Evolutionary conservation across 2,329 filamentous ascomycete genomes (phyloP), one percentile per base, ranked within the genome.

Genomic region (Verticillium zaregamsianum): DNA sequence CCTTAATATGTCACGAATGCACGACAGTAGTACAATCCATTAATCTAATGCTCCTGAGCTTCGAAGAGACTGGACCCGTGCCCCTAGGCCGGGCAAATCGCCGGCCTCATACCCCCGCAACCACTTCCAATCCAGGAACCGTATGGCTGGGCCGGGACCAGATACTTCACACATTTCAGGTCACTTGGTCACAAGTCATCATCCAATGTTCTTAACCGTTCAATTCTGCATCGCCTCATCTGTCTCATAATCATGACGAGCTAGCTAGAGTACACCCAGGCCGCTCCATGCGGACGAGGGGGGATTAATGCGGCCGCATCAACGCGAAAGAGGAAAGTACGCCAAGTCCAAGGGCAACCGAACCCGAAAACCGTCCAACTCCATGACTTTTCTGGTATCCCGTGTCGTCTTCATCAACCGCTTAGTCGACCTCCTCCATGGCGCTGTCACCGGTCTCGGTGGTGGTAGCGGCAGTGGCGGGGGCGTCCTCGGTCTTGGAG

Each of bases 401-500:
- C 71, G 65, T 72, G 71, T 69, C 28, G 28, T 66, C 25, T 25
- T 64, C 59, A 66, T 64, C 63, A 64, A 64, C 55, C 63, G 67
- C 73, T 84, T 96, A 99, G 87, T 99, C 95, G 77, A 99, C 95
- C 88, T 99, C 95, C 89, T 99, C 95, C 95, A 99, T 99, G 78
- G 93, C 90, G 83, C 90, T 96, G 88, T 97, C 93, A 71, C 89
- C 90, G 68, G 90, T 82, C 77, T 86, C 85, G 67, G 81, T 81
- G 63, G 77, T 79, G 65, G 80, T 75, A 57, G 77, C 78, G 78
- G 90, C 90, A 66, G 85, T 87, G 65, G 86, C 78, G 61, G 77
- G 76, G 45, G 76, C 74, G 71, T 85, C 86, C 60, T 83, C 85
- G 61, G 86, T 85, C 62, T 88, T 86, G 80, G 96, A 93, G 62